These are phyloP conservation scores for Fragaria vesca DNA, from an alignment of 306 rosid species.

Conservation along the genomic window DNA sequence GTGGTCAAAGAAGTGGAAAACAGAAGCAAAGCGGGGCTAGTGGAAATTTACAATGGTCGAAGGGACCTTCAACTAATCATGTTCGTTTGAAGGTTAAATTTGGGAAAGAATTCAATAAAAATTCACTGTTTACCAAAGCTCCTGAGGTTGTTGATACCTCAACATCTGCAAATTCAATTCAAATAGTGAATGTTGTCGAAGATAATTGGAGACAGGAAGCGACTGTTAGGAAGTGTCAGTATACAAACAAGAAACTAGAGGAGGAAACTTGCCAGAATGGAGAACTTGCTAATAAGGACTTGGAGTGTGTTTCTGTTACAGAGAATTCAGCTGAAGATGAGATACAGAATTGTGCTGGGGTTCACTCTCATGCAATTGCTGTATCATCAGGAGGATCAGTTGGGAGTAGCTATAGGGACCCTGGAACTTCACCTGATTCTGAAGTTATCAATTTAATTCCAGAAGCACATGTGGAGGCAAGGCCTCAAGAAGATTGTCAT, in stretches of 20 bases:
- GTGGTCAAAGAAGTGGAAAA: constrained; percentile 43
- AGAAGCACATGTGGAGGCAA: constrained; percentile 56
- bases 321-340: constrained; percentile 46
- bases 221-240: constrained; percentile 30
- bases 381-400: constrained; percentile 49
- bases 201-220: constrained; percentile 35
- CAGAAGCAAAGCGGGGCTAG: constrained; percentile 42
- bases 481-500: constrained; percentile 48
- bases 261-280: constrained; percentile 35
- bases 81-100: constrained; percentile 80
- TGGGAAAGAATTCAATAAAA: constrained; percentile 58
- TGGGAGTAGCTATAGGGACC: constrained; percentile 56
- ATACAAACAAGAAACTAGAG: constrained; percentile 36
- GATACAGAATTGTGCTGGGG: constrained; percentile 35
- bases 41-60: constrained; percentile 45
- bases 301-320: constrained; percentile 32
- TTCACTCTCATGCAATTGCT: constrained; percentile 40
- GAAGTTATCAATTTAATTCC: constrained; percentile 81
- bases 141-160: constrained; percentile 50
- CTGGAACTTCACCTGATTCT: constrained; percentile 99
- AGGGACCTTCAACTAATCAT: constrained; percentile 44
- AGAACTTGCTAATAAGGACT: constrained; percentile 44
- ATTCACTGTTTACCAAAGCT: constrained; percentile 43
- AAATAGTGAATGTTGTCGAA: constrained; percentile 33
- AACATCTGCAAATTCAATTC: constrained; percentile 39